A percentile compares a stretch with the other conserved stretches of the same genome.
These are phyloP conservation scores for Quercus wislizeni DNA, from an alignment of 306 rosid genomes.

Conservation along the genomic window DNA sequence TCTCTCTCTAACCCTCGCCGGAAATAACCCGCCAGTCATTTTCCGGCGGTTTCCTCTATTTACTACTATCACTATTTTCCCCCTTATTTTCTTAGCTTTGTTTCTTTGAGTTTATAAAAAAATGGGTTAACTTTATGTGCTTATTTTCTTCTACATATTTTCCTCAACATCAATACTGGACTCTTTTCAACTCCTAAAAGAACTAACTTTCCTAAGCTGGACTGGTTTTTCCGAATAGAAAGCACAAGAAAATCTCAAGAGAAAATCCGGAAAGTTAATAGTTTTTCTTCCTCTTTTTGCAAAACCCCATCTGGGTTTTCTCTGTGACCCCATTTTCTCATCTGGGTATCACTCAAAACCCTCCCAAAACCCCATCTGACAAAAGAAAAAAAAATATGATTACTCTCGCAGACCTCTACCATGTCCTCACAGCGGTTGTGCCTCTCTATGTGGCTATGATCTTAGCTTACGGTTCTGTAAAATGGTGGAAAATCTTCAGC, in stretches of 20 bases:
- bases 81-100: neutral
- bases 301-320: conserved; percentile 1
- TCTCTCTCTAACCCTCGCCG: neutral
- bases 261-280: neutral
- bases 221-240: neutral
- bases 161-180: neutral
- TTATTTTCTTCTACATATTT: neutral
- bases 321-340: neutral
- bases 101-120: neutral
- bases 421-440: conserved; percentile 78
- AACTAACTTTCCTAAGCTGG: neutral
- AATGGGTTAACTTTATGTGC: neutral
- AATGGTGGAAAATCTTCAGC: conserved; percentile 88
- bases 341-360: neutral
- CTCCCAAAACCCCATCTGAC: neutral
- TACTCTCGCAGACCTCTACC: conserved; percentile 58
- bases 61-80: neutral
- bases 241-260: neutral
- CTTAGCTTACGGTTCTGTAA: conserved; percentile 77
- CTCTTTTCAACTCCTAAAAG: neutral
- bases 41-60: neutral
- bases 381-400: conserved; percentile 43
- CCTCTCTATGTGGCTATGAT: conserved; percentile 89
- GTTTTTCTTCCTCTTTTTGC: neutral
- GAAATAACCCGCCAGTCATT: neutral